Conservation (phyloP, 208 protist genomes). For the Trypanosomatidae sp. region DNA sequence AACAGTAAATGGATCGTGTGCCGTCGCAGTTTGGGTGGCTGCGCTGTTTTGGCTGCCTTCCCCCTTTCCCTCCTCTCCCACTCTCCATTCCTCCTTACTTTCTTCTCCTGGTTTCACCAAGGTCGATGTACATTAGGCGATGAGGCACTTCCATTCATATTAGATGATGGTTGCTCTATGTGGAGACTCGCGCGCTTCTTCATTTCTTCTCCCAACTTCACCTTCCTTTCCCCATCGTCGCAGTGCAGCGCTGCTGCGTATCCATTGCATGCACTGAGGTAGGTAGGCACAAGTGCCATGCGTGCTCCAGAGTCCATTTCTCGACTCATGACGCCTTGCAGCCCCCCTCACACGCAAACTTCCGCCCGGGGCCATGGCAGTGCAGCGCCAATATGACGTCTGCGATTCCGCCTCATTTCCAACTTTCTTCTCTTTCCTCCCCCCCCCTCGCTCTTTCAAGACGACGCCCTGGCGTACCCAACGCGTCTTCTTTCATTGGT, state of each 20-base stretch:
- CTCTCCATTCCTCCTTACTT: background rate
- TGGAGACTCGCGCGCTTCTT: background rate
- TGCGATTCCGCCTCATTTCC: background rate
- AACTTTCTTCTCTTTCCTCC: background rate
- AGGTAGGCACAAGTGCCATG: background rate
- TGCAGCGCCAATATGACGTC: background rate
- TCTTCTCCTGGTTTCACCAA: background rate
- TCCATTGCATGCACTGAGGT: background rate
- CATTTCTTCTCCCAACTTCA: background rate
- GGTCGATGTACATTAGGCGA: constrained; percentile 5
- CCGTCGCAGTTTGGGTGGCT: background rate
- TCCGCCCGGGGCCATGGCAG: background rate
- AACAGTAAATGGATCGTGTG: background rate
- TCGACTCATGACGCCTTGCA: background rate
- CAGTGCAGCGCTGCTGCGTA: background rate
- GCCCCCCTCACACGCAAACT: background rate
- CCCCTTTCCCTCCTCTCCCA: background rate
- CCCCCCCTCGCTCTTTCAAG: background rate
- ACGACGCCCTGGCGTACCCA: background rate
- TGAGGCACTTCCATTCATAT: background rate
- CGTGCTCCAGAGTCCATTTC: too few relatives aligned
- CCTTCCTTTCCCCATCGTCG: background rate
- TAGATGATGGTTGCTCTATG: background rate
- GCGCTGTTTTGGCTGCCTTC: background rate
- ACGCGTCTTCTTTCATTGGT: background rate